These are phyloP conservation scores for Penicillium argentinense DNA, from an alignment of 495 filamentous ascomycete genomes.

Conservation along the genomic window DNA sequence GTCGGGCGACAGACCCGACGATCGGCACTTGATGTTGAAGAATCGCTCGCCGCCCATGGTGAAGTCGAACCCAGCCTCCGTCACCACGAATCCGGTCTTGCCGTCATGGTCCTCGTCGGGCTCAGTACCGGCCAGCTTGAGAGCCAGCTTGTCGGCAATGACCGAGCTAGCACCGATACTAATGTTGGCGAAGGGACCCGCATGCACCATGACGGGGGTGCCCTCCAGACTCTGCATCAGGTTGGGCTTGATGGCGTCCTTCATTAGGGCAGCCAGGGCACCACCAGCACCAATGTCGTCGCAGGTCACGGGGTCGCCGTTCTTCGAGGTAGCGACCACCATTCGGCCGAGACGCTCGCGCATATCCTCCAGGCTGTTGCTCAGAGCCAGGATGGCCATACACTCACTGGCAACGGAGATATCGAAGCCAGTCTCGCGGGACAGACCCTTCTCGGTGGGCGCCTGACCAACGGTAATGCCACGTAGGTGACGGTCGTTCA, in stretches of 20 bases:
- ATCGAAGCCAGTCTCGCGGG: slow-evolving; percentile 87
- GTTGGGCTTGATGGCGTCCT: slow-evolving; percentile 97
- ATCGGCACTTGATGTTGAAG: slow-evolving; percentile 99
- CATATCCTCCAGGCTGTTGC: slow-evolving; percentile 85
- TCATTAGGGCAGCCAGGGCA: slow-evolving; percentile 91
- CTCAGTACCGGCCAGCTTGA: slow-evolving; percentile 95
- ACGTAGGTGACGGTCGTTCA: slow-evolving; percentile 92
- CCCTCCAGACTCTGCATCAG: slow-evolving; percentile 98
- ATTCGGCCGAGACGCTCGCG: slow-evolving; percentile 91
- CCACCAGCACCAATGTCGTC: slow-evolving; percentile 94
- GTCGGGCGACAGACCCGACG: slow-evolving; percentile 88
- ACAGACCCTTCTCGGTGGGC: slow-evolving; percentile 83
- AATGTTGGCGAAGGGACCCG: slow-evolving; percentile 97
- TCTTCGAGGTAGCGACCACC: slow-evolving; percentile 87
- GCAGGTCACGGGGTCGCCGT: slow-evolving; percentile 89
- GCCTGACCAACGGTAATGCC: slow-evolving; percentile 85
- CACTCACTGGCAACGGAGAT: slow-evolving; percentile 97
- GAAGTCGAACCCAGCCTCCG: slow-evolving; percentile 98
- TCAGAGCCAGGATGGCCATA: slow-evolving; percentile 96
- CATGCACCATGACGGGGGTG: slow-evolving; percentile 95
- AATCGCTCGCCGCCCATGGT: slow-evolving; percentile 99
- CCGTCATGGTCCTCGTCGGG: slow-evolving; percentile 82
- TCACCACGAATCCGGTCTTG: slow-evolving; percentile 94
- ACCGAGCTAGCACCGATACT: slow-evolving; percentile 95
- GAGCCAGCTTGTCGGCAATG: slow-evolving; percentile 88